These are phyloP conservation scores for Pseudoscleropodium purum DNA, from an alignment of 225 moss, liverwort and hornwort species.

Conservation along the genomic window DNA sequence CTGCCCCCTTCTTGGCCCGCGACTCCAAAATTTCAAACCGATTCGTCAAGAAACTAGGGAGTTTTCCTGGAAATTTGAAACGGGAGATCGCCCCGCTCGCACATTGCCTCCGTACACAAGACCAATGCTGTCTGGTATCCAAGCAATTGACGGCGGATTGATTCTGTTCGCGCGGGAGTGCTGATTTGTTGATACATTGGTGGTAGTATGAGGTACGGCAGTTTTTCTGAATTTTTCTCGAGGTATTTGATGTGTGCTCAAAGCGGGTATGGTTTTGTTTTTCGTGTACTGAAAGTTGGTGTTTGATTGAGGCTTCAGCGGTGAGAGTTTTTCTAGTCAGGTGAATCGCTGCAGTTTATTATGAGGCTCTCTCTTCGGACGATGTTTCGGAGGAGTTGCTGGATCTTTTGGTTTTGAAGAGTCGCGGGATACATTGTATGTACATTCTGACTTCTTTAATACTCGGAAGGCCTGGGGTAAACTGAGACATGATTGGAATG, in stretches of 20 bases:
- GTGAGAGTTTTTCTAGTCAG: not conserved
- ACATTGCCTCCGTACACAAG: not conserved
- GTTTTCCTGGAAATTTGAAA: not conserved
- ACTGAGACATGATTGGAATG: not conserved
- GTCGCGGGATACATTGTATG: not conserved
- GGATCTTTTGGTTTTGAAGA: not conserved
- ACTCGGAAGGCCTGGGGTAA: not conserved
- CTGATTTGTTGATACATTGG: not conserved
- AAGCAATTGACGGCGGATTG: not conserved
- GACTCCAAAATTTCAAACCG: not conserved
- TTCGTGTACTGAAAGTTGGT: not conserved
- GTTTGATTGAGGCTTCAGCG: not conserved
- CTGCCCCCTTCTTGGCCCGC: not conserved
- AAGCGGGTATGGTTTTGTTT: not conserved
- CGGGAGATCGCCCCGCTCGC: not conserved
- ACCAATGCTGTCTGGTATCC: not conserved
- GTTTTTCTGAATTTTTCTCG: not conserved
- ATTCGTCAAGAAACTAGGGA: not conserved
- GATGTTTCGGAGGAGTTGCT: not conserved
- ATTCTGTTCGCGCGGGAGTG: not conserved
- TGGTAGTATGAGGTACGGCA: constrained; percentile 1
- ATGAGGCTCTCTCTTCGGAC: not conserved
- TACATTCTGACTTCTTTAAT: not conserved
- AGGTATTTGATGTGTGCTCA: not conserved
- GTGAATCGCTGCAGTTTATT: not conserved